Evolutionary conservation across 495 filamentous ascomycete genomes (phyloP).

Genomic region (Pseudoneurospora amorphoporcata): DNA sequence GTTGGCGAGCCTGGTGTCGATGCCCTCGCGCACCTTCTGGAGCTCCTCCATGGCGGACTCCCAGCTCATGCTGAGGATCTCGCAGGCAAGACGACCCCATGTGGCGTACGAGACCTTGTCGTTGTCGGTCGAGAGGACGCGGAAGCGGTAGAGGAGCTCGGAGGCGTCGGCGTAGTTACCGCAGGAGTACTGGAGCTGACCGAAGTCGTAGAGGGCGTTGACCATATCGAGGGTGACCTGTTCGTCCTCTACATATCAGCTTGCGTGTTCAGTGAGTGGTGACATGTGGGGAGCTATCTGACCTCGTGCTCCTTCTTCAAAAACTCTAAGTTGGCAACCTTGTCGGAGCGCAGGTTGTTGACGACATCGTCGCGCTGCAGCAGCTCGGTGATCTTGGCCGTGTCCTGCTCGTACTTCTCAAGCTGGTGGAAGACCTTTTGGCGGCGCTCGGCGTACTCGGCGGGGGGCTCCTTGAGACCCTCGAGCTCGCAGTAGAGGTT

Average conservation of each 20-base stretch:
- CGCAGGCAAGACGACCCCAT: slow-evolving; percentile 91
- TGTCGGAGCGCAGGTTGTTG: slow-evolving; percentile 80
- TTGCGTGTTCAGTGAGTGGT: no score
- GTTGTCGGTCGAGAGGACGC: slow-evolving; percentile 93
- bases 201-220: slow-evolving; percentile 84
- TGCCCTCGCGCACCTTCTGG: slow-evolving; percentile 81
- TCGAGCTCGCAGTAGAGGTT: slow-evolving; percentile 80
- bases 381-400: slow-evolving; percentile 71
- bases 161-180: slow-evolving; percentile 82
- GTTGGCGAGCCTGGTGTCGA: slow-evolving; percentile 86
- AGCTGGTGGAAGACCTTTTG: slow-evolving; percentile 78
- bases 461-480: slow-evolving; percentile 62
- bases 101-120: slow-evolving; percentile 91
- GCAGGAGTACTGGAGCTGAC: slow-evolving; percentile 92
- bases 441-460: slow-evolving; percentile 77
- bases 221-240: slow-evolving; percentile 88
- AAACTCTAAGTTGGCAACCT: slow-evolving; percentile 92
- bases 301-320: slow-evolving; percentile 88
- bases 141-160: slow-evolving; percentile 89
- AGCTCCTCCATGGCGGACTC: slow-evolving; percentile 94
- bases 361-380: slow-evolving; percentile 81
- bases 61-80: slow-evolving; percentile 90
- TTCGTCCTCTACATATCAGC: no score
- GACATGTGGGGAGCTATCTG: slow-evolving; percentile 11
- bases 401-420: slow-evolving; percentile 73